Conservation (phyloP, 169 alveolate genomes). For the Plasmodium knowlesi region DNA sequence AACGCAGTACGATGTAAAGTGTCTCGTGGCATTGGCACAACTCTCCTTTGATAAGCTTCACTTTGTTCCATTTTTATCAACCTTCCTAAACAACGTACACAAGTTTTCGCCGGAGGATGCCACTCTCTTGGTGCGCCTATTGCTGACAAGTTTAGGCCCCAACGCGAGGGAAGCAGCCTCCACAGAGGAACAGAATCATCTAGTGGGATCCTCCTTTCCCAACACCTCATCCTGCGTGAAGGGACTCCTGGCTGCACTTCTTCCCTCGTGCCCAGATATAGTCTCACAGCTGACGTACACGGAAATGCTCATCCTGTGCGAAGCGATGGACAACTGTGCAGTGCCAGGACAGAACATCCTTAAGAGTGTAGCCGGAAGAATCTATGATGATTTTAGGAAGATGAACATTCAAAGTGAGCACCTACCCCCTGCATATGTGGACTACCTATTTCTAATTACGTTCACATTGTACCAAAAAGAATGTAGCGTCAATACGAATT, state of each 20-base stretch:
- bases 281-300: neutral
- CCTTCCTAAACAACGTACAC: slow-evolving; percentile 24
- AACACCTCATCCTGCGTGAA: neutral
- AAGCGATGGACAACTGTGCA: neutral
- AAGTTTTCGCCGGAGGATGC: slow-evolving; percentile 24
- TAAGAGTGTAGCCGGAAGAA: neutral
- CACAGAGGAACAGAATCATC: neutral
- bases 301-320: slow-evolving; percentile 46
- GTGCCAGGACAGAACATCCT: neutral
- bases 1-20: slow-evolving; percentile 9
- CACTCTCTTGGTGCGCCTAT: neutral
- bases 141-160: slow-evolving; percentile 11
- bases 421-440: neutral
- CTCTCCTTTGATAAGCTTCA: neutral
- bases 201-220: neutral
- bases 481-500: neutral
- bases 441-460: slow-evolving; percentile 14
- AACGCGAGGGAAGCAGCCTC: neutral
- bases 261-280: slow-evolving; percentile 7
- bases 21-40: slow-evolving; percentile 28
- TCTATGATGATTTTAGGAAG: slow-evolving; percentile 7
- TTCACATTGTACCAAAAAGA: neutral
- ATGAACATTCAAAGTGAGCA: neutral
- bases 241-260: slow-evolving; percentile 21
- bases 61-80: slow-evolving; percentile 13